phyloP scores from a whole-genome alignment of 2,329 filamentous ascomycete genomes.

The Dendrostoma leiphaemia region DNA sequence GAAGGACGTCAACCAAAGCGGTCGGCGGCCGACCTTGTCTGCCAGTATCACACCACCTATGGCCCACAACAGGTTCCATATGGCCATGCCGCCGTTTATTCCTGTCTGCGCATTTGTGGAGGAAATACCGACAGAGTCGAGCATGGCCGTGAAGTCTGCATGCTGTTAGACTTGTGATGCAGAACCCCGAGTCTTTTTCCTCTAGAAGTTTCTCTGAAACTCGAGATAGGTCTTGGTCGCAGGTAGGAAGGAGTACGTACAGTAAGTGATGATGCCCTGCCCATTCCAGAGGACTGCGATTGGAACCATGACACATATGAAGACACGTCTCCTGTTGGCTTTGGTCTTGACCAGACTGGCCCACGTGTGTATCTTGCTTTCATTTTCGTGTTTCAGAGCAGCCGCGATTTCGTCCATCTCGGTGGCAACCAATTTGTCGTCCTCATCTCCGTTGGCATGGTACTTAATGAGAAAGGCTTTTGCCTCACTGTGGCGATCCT shows the following conservation, averaged over 20 bases:
- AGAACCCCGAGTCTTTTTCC: too few relatives aligned
- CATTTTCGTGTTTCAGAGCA: background rate
- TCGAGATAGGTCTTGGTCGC: too few relatives aligned
- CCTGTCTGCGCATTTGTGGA: slow-evolving; percentile 21
- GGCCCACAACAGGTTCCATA: slow-evolving; percentile 18
- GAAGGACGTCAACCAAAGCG: background rate
- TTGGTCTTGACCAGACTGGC: background rate
- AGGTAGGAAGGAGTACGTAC: too few relatives aligned
- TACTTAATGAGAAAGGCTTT: background rate
- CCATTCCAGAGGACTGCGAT: slow-evolving; percentile 2
- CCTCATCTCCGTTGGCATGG: slow-evolving; percentile 7
- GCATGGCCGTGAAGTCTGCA: slow-evolving; percentile 5
- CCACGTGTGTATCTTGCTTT: background rate
- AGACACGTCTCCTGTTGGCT: slow-evolving; percentile 1
- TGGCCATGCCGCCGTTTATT: slow-evolving; percentile 30
- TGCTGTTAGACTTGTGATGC: too few relatives aligned
- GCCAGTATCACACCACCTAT: background rate
- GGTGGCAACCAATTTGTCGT: background rate
- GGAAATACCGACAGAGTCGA: slow-evolving; percentile 5
- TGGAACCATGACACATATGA: background rate
- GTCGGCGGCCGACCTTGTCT: background rate
- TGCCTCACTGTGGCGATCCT: background rate
- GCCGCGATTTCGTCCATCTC: slow-evolving; percentile 2
- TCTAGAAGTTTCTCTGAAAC: too few relatives aligned
- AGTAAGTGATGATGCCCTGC: slow-evolving; percentile 8